Evolutionary conservation across 139 green algal genomes (phyloP).

Genomic region (Coelastrella sp.): DNA sequence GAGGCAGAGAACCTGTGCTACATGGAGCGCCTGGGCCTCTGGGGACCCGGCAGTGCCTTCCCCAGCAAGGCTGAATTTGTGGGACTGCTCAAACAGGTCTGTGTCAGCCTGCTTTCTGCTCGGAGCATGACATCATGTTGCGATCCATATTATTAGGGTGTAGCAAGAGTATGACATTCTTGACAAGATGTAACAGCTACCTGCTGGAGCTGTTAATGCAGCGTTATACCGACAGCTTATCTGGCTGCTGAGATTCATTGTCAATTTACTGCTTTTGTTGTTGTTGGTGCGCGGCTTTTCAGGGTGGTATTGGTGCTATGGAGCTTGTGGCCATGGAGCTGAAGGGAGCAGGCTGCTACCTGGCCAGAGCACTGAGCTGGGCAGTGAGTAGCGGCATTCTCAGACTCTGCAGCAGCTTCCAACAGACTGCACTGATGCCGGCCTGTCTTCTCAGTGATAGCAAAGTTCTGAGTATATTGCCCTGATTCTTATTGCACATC

Average conservation of each 20-base stretch:
- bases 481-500: no score
- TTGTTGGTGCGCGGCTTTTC: background rate
- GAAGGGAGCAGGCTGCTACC: slow-evolving; percentile 63
- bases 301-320: slow-evolving; percentile 64
- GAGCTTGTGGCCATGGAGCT: slow-evolving; percentile 76
- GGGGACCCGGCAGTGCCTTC: slow-evolving; percentile 64
- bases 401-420: no score
- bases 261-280: no score
- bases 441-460: no score
- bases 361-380: slow-evolving; percentile 67
- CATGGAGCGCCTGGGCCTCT: slow-evolving; percentile 76
- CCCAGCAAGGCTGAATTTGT: slow-evolving; percentile 48
- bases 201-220: background rate
- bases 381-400: slow-evolving; percentile 48
- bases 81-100: slow-evolving; percentile 22
- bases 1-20: slow-evolving; percentile 75
- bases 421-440: background rate
- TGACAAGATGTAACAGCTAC: no score
- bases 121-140: background rate
- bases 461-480: no score
- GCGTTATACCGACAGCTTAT: background rate
- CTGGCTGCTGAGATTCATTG: background rate
- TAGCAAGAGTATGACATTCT: no score
- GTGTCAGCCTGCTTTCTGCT: background rate
- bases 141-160: background rate